Evolutionary conservation across 768 basidiomycete species (phyloP).

Genomic region (Trametes sanguinea): DNA sequence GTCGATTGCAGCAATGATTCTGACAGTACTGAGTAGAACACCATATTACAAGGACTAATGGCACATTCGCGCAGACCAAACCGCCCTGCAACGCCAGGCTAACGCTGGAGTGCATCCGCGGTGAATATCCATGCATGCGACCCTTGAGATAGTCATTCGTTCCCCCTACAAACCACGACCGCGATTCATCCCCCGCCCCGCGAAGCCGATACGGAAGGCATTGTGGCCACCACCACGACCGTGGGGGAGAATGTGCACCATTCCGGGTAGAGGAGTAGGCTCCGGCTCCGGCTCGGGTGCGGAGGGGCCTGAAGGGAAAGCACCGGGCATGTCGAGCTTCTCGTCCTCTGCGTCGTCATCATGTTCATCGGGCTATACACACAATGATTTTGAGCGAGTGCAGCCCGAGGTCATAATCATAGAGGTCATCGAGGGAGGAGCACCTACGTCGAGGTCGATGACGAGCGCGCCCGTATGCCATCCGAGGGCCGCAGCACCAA

Average conservation of each 20-base stretch:
- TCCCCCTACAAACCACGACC: constrained; percentile 24
- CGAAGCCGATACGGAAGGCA: constrained; percentile 58
- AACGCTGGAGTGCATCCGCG: too few relatives aligned
- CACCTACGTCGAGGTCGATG: constrained; percentile 74
- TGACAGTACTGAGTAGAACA: too few relatives aligned
- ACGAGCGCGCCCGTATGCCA: constrained; percentile 94
- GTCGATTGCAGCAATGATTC: too few relatives aligned
- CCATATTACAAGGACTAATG: too few relatives aligned
- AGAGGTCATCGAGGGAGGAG: too few relatives aligned
- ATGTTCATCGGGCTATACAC: constrained; percentile 35
- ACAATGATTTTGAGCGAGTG: too few relatives aligned
- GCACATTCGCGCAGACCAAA: too few relatives aligned
- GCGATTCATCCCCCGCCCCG: constrained; percentile 40
- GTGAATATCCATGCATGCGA: too few relatives aligned
- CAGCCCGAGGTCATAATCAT: too few relatives aligned
- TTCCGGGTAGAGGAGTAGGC: constrained; percentile 11
- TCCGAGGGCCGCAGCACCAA: constrained; percentile 78
- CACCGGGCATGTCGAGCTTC: constrained; percentile 34
- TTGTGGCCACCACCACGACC: constrained; percentile 6
- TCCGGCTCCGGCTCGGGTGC: constrained; percentile 20
- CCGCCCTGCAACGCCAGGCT: too few relatives aligned
- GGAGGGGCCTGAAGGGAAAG: constrained; percentile 21
- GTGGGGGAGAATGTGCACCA: constrained; percentile 18
- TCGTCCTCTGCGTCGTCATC: constrained; percentile 31
- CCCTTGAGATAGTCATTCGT: background rate